Evolutionary conservation across 116 monocot genomes (phyloP).

Genomic region (Phalaenopsis hybrid): DNA sequence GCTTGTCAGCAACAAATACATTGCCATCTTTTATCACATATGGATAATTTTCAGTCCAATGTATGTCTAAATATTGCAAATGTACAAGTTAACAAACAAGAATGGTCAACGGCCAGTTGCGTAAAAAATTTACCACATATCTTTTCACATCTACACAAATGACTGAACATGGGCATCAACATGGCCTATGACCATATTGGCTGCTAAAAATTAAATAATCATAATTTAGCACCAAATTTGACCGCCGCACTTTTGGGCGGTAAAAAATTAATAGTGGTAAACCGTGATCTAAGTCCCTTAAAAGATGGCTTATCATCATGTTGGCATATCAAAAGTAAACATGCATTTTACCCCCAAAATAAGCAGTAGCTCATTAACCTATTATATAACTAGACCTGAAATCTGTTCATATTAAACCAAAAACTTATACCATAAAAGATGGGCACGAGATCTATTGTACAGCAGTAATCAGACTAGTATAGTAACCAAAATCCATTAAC

Average conservation of each 20-base stretch:
- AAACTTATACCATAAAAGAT: background rate
- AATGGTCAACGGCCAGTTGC: background rate
- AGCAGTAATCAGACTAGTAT: background rate
- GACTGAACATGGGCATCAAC: background rate
- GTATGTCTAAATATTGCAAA: background rate
- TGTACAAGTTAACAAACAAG: background rate
- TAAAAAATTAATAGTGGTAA: background rate
- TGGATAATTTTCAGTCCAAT: background rate
- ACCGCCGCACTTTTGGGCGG: background rate
- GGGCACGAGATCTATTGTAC: too few species aligned
- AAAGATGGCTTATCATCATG: background rate
- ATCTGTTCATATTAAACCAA: background rate
- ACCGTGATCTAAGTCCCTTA: background rate
- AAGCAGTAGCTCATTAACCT: background rate
- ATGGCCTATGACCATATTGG: background rate
- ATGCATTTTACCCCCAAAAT: background rate
- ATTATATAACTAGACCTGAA: background rate
- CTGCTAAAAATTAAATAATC: background rate
- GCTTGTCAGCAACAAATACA: too few species aligned
- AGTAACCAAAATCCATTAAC: background rate
- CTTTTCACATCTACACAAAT: background rate
- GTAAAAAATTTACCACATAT: background rate
- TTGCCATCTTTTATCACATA: background rate
- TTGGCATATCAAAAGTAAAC: background rate
- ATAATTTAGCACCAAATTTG: background rate